phyloP scores from a whole-genome alignment of 2,329 filamentous ascomycete species.

The Claviceps purpurea region DNA sequence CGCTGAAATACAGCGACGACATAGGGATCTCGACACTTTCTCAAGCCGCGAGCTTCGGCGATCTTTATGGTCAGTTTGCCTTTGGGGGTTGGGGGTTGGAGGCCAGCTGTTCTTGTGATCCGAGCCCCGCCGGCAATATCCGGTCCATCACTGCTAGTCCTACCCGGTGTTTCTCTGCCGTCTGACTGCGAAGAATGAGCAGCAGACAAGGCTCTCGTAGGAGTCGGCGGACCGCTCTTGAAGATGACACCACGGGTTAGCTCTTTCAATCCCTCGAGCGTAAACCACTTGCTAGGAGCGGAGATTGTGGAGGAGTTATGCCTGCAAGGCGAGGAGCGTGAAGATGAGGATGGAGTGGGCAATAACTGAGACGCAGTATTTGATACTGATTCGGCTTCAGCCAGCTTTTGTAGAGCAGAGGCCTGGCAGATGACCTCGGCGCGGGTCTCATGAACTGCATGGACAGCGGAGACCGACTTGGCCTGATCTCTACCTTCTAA shows the following conservation, averaged over 20 bases:
- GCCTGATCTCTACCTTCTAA: slow-evolving; percentile 13
- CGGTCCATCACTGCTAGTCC: slow-evolving; percentile 27
- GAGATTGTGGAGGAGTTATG: slow-evolving; percentile 33
- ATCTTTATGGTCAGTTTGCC: slow-evolving; percentile 88
- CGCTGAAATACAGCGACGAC: slow-evolving; percentile 94
- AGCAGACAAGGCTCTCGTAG: slow-evolving; percentile 70
- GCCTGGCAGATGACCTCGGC: background rate
- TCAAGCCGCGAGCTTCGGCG: slow-evolving; percentile 67
- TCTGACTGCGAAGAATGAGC: slow-evolving; percentile 39
- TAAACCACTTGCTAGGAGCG: slow-evolving; percentile 41
- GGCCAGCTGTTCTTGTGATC: slow-evolving; percentile 38
- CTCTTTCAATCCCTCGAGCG: slow-evolving; percentile 60
- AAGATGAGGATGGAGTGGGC: slow-evolving; percentile 2
- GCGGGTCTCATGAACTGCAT: background rate
- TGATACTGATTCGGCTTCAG: background rate
- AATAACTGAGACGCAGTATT: slow-evolving; percentile 1
- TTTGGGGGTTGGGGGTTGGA: slow-evolving; percentile 58
- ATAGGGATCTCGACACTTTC: slow-evolving; percentile 78
- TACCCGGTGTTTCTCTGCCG: slow-evolving; percentile 24
- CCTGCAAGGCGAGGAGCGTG: slow-evolving; percentile 19
- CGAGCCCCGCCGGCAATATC: slow-evolving; percentile 35
- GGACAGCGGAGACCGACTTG: slow-evolving; percentile 5
- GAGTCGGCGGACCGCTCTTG: slow-evolving; percentile 89
- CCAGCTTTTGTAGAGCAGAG: background rate
- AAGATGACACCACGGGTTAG: slow-evolving; percentile 64